A percentile compares a stretch with the other conserved stretches of the same genome.
Conservation (phyloP, 768 basidiomycete genomes). For the Leucocoprinus leucothites region DNA sequence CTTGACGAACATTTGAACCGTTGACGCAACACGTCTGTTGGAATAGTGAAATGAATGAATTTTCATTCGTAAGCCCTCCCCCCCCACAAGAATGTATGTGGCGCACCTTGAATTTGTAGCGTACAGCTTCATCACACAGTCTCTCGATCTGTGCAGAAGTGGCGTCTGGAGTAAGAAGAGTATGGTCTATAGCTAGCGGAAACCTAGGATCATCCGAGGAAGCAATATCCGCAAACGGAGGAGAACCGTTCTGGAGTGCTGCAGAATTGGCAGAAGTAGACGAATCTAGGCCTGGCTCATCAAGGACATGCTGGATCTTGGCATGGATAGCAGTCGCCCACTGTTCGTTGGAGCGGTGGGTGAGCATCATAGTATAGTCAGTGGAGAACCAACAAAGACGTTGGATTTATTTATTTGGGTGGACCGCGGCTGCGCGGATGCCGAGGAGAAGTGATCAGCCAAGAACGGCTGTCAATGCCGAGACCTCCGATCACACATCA, state of each 20-base stretch:
- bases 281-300: not conserved
- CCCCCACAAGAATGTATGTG: too few species aligned
- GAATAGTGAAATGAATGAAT: too few species aligned
- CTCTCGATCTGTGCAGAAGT: slow-evolving; percentile 40
- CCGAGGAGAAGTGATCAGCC: too few species aligned
- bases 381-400: too few species aligned
- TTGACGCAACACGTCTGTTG: slow-evolving; percentile 51
- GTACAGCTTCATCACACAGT: slow-evolving; percentile 46
- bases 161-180: slow-evolving; percentile 47
- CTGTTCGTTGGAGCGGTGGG: slow-evolving; percentile 25
- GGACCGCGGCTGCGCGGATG: too few species aligned
- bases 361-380: too few species aligned
- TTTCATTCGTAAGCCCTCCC: too few species aligned
- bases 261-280: not conserved
- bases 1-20: slow-evolving; percentile 39
- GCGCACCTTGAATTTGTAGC: slow-evolving; percentile 45
- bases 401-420: too few species aligned
- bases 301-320: slow-evolving; percentile 27
- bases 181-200: slow-evolving; percentile 44
- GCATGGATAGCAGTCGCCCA: slow-evolving; percentile 27
- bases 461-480: too few species aligned
- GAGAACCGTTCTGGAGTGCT: too few species aligned
- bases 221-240: slow-evolving; percentile 21
- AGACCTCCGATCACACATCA: too few species aligned
- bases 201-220: slow-evolving; percentile 28